Evolutionary conservation across 2,329 filamentous ascomycete species (phyloP), one percentile per base, ranked within the genome.

Genomic region (Beauveria medogensis): DNA sequence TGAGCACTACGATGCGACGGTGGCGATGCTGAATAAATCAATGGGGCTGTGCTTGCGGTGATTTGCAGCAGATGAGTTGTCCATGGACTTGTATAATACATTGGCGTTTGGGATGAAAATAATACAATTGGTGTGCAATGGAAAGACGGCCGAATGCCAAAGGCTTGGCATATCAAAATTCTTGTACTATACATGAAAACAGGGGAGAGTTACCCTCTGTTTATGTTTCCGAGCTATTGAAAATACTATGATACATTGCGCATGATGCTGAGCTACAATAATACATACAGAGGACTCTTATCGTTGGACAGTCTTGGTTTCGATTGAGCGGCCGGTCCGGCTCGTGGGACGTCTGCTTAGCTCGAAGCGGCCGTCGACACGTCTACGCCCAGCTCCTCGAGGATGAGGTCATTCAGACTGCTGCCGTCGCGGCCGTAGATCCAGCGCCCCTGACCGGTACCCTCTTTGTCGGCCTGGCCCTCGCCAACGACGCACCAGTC

Each of bases 381-480:
- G 63, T 86, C 80, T 54, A 96, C 77, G 2, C 84, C 86, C 54
- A 97, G 77, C 78, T 99, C 94, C 64, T 86, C 80, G 64, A 84
- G 80, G 69, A 97, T 75, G 60, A 97, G 73, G 41, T 88, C 82
- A 41, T 82, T 86, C 69, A 99, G 76, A 48, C 85, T 89, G 53
- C 83, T 85, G n/a, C 88, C 88, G 72, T 97, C 92, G 53, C 93
- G 82, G 62, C 91, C 74, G 72, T 97, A 97, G 53, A 97, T 81
- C 94, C 94, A 99, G 64, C 88, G 82, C 34, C 91, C 90, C 10
- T 73, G 72, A 2, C 81, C 87, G 2, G 86, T 88, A 37, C 87
- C 91, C 73, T 92, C 88, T 77, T 95, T 95, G 71, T 91, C 82
- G 28, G 63, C 62, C 68, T 92, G 89, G 37, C 83, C 80, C 68